Evolutionary conservation across 176 grass and related monocot genomes (phyloP), one percentile per base, ranked within the genome.

Genomic region (Cenchrus fungigraminus): DNA sequence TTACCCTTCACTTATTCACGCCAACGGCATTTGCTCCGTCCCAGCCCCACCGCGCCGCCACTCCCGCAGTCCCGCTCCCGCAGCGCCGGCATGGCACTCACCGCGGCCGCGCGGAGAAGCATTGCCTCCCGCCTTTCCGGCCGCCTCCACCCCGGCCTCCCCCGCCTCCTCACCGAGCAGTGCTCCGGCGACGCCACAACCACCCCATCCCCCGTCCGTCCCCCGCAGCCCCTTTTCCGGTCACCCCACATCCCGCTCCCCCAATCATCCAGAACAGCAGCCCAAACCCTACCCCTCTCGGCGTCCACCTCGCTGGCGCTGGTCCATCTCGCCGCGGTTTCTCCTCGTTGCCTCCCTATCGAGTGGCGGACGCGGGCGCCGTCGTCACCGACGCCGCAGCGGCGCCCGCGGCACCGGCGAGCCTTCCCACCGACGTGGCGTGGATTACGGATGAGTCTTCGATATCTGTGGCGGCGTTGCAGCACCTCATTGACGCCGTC

Each of bases 401-500:
- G 6, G 70, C 31, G 12, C 29, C 67, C 2, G 32, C 14, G 7
- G 40, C 47, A n/a, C 12, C n/a, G n/a, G 70, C 70, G n/a, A 73
- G 12, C 70, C 29, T 51, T 14, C 46, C 70, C 2, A 52, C 46
- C 70, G 47, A 73, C 22, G 46, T 73, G n/a, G 70, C 70, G 12
- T 73, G 47, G 45, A 6, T 10, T 5, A 25, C 47, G 49, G 49
- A 54, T 13, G 71, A 74, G 12, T 53, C 71, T 22, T 15, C 47
- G 12, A 12, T 74, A 28, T 31, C 71, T 13, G 71, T 74, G 25
- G 28, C 12, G 2, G 49, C 71, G 6, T 22, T 54, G 71, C 49
- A 74, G 25, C 12, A 74, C 25, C 71, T 74, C 71, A 74, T 74
- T 6, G 47, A 17, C 25, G 71, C 71, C 25, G 49, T 74, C 71